phyloP scores from a whole-genome alignment of 1,284 basidiomycete species.

The Bondarzewia mesenterica region DNA sequence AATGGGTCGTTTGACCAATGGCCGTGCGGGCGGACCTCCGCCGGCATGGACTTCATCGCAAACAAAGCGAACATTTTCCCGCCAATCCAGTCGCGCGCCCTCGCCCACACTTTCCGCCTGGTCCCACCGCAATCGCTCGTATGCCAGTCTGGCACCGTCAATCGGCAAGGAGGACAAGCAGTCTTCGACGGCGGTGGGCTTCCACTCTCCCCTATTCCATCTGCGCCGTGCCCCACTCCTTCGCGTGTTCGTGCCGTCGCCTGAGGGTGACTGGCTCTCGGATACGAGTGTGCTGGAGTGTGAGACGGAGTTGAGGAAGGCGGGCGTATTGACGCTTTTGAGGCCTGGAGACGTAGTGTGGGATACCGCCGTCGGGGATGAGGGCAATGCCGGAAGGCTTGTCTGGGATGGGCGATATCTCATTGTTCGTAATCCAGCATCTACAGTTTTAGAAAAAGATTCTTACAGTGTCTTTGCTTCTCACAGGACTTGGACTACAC shows the following conservation, averaged over 20 bases:
- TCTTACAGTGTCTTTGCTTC: slow-evolving; percentile 2
- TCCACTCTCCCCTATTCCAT: slow-evolving; percentile 63
- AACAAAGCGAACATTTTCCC: slow-evolving; percentile 21
- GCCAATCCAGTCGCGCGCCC: slow-evolving; percentile 49
- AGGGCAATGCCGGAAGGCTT: slow-evolving; percentile 70
- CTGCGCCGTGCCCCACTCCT: slow-evolving; percentile 62
- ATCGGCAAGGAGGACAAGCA: slow-evolving; percentile 3
- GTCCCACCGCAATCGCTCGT: slow-evolving; percentile 20
- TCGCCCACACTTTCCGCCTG: slow-evolving; percentile 50
- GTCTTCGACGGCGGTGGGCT: slow-evolving; percentile 18
- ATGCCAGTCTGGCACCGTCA: slow-evolving; percentile 7
- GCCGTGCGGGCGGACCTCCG: slow-evolving; percentile 8
- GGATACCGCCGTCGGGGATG: slow-evolving; percentile 76
- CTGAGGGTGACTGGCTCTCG: slow-evolving; percentile 75
- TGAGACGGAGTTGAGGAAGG: slow-evolving; percentile 65
- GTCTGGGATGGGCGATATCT: slow-evolving; percentile 80
- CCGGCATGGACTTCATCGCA: slow-evolving; percentile 9
- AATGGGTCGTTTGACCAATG: slow-evolving; percentile 9
- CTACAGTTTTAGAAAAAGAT: slow-evolving; percentile 8
- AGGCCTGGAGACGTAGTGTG: slow-evolving; percentile 73
- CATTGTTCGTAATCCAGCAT: slow-evolving; percentile 45
- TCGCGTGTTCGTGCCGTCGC: slow-evolving; percentile 73
- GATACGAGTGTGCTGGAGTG: slow-evolving; percentile 72
- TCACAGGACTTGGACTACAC: slow-evolving; percentile 75
- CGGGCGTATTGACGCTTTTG: slow-evolving; percentile 50